Evolutionary conservation across 306 rosid species (phyloP).

Genomic region (Begonia masoniana): DNA sequence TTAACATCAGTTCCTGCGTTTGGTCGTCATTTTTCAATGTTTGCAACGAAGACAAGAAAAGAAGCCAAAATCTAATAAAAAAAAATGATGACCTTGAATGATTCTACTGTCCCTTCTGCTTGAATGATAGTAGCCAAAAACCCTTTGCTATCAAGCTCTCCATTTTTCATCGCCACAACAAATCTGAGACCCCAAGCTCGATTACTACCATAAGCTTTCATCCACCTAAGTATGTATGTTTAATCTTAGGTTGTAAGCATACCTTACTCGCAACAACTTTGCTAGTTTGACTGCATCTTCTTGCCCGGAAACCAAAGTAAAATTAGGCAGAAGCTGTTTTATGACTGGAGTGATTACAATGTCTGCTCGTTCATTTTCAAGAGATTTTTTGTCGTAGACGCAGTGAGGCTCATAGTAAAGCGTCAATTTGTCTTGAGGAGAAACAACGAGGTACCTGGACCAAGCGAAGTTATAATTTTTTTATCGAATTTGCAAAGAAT

Average conservation of each 20-base stretch:
- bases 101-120: conserved; percentile 65
- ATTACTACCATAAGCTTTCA: conserved; percentile 2
- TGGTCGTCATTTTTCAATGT: conserved; percentile 8
- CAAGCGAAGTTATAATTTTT: conserved; percentile 1
- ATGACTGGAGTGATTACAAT: conserved; percentile 84
- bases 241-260: neutral
- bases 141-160: conserved; percentile 82
- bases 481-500: neutral
- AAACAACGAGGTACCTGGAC: conserved; percentile 54
- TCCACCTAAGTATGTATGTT: neutral
- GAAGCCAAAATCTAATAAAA: no score
- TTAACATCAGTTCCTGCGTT: conserved; percentile 65
- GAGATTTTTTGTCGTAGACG: conserved; percentile 40
- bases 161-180: conserved; percentile 78
- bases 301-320: conserved; percentile 86
- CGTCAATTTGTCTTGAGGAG: conserved; percentile 48
- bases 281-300: conserved; percentile 92
- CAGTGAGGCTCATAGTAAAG: conserved; percentile 96
- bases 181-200: conserved; percentile 27
- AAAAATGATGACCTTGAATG: conserved; percentile 57
- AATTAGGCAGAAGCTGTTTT: conserved; percentile 73
- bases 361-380: conserved; percentile 70
- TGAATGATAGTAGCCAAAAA: conserved; percentile 50
- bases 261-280: conserved; percentile 76
- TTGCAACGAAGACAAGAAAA: no score